Evolutionary conservation across 1,139 yeast species (phyloP).

Genomic region (Saccharomycopsis hybrid): DNA sequence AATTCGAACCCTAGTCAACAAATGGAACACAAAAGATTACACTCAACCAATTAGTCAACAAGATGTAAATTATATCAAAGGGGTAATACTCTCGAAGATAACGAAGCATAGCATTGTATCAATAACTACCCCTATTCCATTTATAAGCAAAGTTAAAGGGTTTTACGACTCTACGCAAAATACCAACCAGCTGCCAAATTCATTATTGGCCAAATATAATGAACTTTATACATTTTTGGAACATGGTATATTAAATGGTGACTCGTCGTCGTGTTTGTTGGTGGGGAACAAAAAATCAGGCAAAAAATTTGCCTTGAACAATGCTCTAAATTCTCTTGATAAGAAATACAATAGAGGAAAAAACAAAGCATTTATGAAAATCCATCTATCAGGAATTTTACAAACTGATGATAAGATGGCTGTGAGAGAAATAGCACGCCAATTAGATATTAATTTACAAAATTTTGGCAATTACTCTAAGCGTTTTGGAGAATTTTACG

Average conservation of each 20-base stretch:
- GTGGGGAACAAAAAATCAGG: slow-evolving; percentile 82
- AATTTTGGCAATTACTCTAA: slow-evolving; percentile 23
- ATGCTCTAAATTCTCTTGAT: slow-evolving; percentile 46
- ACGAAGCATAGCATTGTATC: neutral
- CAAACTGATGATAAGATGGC: slow-evolving; percentile 78
- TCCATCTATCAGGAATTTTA: slow-evolving; percentile 61
- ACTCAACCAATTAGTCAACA: no score
- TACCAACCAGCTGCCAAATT: slow-evolving; percentile 7
- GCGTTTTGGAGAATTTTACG: slow-evolving; percentile 10
- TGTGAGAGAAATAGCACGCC: slow-evolving; percentile 78
- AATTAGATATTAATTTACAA: slow-evolving; percentile 49
- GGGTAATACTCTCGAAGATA: neutral
- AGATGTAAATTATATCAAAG: slow-evolving; percentile 2
- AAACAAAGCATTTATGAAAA: slow-evolving; percentile 46
- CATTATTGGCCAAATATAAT: slow-evolving; percentile 18
- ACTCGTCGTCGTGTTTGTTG: slow-evolving; percentile 74
- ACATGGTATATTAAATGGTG: slow-evolving; percentile 60
- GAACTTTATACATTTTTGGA: slow-evolving; percentile 54
- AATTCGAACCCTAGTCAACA: no score
- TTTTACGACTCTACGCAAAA: slow-evolving; percentile 12
- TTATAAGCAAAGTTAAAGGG: neutral
- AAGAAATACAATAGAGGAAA: slow-evolving; percentile 32
- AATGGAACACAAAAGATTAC: no score
- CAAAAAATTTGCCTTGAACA: slow-evolving; percentile 58
- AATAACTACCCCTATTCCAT: slow-evolving; percentile 3